phyloP scores from a whole-genome alignment of 129 eudicot species.

The Centrapalus pauciflorus region DNA sequence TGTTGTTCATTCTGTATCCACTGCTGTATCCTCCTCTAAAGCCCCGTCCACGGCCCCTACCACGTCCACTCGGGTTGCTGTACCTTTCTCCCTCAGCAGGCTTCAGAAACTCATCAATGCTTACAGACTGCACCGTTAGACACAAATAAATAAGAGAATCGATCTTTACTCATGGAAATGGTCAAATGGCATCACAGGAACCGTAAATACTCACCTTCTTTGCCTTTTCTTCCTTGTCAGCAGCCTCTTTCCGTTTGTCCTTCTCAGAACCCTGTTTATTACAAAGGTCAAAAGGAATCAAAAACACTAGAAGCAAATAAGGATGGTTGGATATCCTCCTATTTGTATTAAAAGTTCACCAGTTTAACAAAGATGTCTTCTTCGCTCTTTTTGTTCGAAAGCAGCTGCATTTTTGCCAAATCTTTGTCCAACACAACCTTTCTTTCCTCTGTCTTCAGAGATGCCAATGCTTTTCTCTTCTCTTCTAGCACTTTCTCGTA shows the following conservation, averaged over 20 bases:
- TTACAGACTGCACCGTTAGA: constrained; percentile 48
- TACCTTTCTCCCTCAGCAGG: constrained; percentile 67
- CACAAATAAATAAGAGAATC: too few species aligned
- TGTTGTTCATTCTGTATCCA: constrained; percentile 27
- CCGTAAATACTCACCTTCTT: constrained; percentile 44
- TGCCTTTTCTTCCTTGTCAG: constrained; percentile 65
- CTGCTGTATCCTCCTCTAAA: constrained; percentile 43
- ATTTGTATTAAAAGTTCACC: constrained; percentile 29
- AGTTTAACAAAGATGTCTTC: constrained; percentile 79
- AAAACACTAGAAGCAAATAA: not conserved
- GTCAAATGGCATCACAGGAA: not conserved
- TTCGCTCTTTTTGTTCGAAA: constrained; percentile 72
- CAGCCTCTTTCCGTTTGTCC: constrained; percentile 72
- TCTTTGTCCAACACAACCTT: constrained; percentile 67
- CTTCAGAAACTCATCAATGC: constrained; percentile 84
- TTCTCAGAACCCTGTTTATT: constrained; percentile 63
- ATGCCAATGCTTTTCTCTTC: constrained; percentile 67
- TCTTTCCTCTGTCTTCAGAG: constrained; percentile 60
- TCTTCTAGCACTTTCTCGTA: constrained; percentile 85
- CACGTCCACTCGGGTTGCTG: constrained; percentile 40
- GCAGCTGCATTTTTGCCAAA: constrained; percentile 67
- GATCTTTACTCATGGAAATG: too few species aligned
- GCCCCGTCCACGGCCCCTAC: constrained; percentile 69
- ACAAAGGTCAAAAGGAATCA: too few species aligned
- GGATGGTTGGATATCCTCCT: not conserved